Evolutionary conservation across 208 protist species (phyloP).

Genomic region (Leishmania mexicana): DNA sequence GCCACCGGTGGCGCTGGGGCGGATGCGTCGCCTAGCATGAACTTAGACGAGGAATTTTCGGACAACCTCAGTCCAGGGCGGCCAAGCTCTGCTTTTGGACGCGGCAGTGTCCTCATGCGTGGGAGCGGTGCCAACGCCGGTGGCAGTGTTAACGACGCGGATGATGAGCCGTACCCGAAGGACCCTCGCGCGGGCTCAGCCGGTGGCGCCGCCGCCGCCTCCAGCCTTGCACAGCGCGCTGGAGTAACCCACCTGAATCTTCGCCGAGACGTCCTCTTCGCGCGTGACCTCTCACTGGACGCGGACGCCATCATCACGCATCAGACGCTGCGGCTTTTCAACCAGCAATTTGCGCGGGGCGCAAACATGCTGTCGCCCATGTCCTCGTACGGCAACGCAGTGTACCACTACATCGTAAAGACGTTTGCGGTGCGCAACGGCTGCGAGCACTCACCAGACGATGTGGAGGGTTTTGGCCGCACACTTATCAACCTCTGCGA

Average conservation of each 20-base stretch:
- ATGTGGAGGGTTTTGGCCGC: constrained; percentile 84
- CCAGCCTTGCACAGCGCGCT: constrained; percentile 47
- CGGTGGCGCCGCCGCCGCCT: constrained; percentile 21
- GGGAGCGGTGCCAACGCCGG: constrained; percentile 7
- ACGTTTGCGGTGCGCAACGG: constrained; percentile 85
- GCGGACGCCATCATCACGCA: constrained; percentile 81
- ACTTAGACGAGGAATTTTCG: constrained; percentile 41
- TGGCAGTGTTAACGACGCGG: constrained; percentile 5
- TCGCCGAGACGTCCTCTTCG: constrained; percentile 42
- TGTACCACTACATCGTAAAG: constrained; percentile 90
- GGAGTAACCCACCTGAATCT: constrained; percentile 54
- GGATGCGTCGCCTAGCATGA: constrained; percentile 40
- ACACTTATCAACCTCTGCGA: constrained; percentile 77
- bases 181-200: constrained; percentile 36
- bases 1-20: constrained; percentile 5
- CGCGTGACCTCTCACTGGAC: constrained; percentile 70
- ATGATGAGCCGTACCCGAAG: constrained; percentile 46
- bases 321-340: constrained; percentile 78
- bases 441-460: constrained; percentile 72
- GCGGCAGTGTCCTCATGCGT: constrained; percentile 24
- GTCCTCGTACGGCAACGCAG: constrained; percentile 71
- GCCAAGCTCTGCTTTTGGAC: constrained; percentile 11
- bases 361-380: constrained; percentile 54
- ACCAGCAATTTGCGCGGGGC: constrained; percentile 60
- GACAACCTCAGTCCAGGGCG: constrained; percentile 16